These are phyloP conservation scores for Barnettozyma pratensis DNA, from an alignment of 805 yeast species.

Conservation along the genomic window DNA sequence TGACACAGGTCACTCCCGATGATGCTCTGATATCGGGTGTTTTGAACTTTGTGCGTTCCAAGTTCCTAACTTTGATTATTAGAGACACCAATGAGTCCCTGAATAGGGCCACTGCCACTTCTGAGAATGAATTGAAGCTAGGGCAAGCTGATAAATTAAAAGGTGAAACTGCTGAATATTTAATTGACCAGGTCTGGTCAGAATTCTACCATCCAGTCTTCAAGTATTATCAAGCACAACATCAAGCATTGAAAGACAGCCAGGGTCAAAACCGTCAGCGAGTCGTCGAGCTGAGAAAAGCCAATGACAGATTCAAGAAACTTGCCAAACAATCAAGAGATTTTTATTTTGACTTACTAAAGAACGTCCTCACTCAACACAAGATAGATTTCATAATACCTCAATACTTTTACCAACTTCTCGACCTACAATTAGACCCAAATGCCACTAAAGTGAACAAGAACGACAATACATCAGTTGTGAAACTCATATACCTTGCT, in stretches of 20 bases:
- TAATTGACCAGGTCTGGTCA: slow-evolving; percentile 53
- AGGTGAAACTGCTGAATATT: slow-evolving; percentile 19
- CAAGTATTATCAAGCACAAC: slow-evolving; percentile 36
- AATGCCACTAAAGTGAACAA: slow-evolving; percentile 9
- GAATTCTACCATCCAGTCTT: slow-evolving; percentile 62
- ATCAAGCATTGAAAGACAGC: slow-evolving; percentile 12
- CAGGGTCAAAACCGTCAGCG: slow-evolving; percentile 14
- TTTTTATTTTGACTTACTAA: slow-evolving; percentile 43
- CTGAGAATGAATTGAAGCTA: slow-evolving; percentile 2
- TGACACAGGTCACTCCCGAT: slow-evolving; percentile 16
- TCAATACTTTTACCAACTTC: slow-evolving; percentile 10
- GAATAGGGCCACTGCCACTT: background rate
- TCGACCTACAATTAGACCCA: slow-evolving; percentile 6
- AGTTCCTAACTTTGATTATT: slow-evolving; percentile 38
- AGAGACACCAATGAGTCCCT: slow-evolving; percentile 27
- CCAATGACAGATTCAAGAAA: slow-evolving; percentile 47
- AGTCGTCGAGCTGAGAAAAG: slow-evolving; percentile 51
- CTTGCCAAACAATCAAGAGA: slow-evolving; percentile 40
- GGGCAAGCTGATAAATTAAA: slow-evolving; percentile 9
- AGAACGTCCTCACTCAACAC: slow-evolving; percentile 34
- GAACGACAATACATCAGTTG: slow-evolving; percentile 9
- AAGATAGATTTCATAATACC: slow-evolving; percentile 28
- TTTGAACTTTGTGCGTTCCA: slow-evolving; percentile 43
- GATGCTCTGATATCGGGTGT: slow-evolving; percentile 33
- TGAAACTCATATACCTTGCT: slow-evolving; percentile 35